Conservation (phyloP, 768 basidiomycete species). For the Amanita subjunquillea region DNA sequence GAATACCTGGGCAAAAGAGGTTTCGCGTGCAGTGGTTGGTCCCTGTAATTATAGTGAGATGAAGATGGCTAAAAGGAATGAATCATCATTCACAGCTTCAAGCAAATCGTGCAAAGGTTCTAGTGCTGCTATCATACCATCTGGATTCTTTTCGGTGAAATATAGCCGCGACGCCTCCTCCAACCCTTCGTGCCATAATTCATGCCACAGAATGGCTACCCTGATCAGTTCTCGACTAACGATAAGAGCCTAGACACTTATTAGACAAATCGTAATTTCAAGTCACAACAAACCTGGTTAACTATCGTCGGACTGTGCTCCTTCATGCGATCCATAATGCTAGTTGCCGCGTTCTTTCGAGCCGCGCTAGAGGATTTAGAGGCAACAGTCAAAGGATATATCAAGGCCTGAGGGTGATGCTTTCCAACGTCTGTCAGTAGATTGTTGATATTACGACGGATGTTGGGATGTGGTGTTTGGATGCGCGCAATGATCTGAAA, state of each 20-base stretch:
- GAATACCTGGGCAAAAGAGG: slow-evolving; percentile 89
- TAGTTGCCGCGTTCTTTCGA: slow-evolving; percentile 72
- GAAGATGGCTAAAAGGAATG: background rate
- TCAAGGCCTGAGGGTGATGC: slow-evolving; percentile 93
- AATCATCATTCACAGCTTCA: slow-evolving; percentile 54
- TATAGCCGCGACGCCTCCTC: slow-evolving; percentile 96
- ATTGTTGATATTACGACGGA: slow-evolving; percentile 81
- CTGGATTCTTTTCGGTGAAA: slow-evolving; percentile 94
- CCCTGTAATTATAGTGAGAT: slow-evolving; percentile 40
- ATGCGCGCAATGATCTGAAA: slow-evolving; percentile 93
- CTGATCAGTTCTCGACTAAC: slow-evolving; percentile 94
- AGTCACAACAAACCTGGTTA: slow-evolving; percentile 50
- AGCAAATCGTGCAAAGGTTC: slow-evolving; percentile 91
- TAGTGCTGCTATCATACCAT: slow-evolving; percentile 90
- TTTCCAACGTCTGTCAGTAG: slow-evolving; percentile 89
- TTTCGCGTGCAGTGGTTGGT: slow-evolving; percentile 88
- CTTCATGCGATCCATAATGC: slow-evolving; percentile 87
- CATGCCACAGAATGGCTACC: slow-evolving; percentile 97
- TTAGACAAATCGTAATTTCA: background rate
- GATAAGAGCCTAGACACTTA: slow-evolving; percentile 51
- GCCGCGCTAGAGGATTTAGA: slow-evolving; percentile 86
- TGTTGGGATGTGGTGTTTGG: slow-evolving; percentile 83
- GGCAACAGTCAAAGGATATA: slow-evolving; percentile 93
- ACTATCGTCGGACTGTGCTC: slow-evolving; percentile 87
- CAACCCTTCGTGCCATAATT: slow-evolving; percentile 96